Percentiles rank a stretch among this genome's conserved stretches.
Evolutionary conservation across 495 filamentous ascomycete genomes (phyloP).

Genomic region (Aspergillus panamensis): DNA sequence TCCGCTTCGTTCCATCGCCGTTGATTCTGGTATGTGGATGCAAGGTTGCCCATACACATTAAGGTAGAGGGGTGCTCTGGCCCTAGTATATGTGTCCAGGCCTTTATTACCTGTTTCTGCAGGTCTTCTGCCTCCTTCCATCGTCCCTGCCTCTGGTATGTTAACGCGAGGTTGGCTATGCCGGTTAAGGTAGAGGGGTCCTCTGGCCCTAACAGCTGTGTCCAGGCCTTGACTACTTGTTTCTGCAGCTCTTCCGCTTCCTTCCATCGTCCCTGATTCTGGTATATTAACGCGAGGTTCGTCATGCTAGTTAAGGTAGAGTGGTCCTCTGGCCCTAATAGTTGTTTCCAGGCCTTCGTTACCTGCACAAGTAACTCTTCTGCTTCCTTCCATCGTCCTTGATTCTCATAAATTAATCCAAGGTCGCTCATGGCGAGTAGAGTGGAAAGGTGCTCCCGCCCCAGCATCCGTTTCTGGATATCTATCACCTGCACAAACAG

Average conservation of each 20-base stretch:
- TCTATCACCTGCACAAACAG: background rate
- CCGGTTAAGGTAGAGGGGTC: conserved; percentile 38
- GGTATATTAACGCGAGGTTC: conserved; percentile 23
- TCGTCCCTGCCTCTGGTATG: conserved; percentile 23
- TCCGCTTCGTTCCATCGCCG: conserved; percentile 37
- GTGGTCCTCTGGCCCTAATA: conserved; percentile 22
- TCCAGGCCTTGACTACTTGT: background rate
- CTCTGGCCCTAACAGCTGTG: background rate
- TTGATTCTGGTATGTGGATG: conserved; percentile 23
- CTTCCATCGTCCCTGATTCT: conserved; percentile 1
- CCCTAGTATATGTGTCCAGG: conserved; percentile 17
- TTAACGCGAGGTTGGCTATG: conserved; percentile 38
- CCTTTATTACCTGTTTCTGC: conserved; percentile 22
- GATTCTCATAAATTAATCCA: background rate
- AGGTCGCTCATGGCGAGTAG: background rate
- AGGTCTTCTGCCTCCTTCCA: conserved; percentile 33
- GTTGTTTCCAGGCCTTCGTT: conserved; percentile 11
- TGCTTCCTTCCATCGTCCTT: conserved; percentile 28
- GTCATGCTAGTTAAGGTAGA: conserved; percentile 27
- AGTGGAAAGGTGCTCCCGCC: background rate
- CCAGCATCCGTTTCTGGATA: background rate
- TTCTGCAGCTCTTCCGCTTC: conserved; percentile 1
- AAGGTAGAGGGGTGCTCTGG: conserved; percentile 24
- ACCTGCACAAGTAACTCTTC: conserved; percentile 30
- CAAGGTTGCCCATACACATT: conserved; percentile 29